phyloP scores from a whole-genome alignment of 495 filamentous ascomycete species.

The Talaromyces stipitatus region DNA sequence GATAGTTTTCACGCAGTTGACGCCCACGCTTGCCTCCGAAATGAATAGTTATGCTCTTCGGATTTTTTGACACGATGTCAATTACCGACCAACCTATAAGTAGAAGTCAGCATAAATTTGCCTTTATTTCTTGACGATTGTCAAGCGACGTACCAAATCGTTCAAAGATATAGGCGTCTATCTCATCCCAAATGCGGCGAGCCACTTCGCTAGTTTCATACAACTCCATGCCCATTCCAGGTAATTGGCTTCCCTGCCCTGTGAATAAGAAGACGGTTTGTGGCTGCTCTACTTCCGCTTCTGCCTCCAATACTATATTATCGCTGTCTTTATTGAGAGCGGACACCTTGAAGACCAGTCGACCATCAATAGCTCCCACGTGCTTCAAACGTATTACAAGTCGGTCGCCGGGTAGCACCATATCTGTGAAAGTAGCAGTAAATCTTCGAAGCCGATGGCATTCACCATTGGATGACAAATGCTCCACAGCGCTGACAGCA shows the following conservation, averaged over 20 bases:
- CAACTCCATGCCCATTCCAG: conserved; percentile 35
- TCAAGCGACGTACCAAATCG: conserved; percentile 6
- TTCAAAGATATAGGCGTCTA: conserved; percentile 14
- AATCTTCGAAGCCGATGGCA: conserved; percentile 50
- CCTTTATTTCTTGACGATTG: conserved; percentile 9
- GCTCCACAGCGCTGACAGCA: conserved; percentile 90
- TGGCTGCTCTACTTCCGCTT: conserved; percentile 28
- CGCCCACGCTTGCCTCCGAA: conserved; percentile 34
- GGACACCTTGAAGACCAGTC: conserved; percentile 19
- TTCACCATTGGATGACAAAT: conserved; percentile 97
- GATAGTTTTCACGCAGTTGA: conserved; percentile 28
- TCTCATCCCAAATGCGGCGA: conserved; percentile 29
- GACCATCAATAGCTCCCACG: conserved; percentile 26
- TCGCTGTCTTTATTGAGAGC: conserved; percentile 15
- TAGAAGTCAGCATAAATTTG: background rate
- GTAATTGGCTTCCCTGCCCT: conserved; percentile 34
- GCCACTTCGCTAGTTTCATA: conserved; percentile 25
- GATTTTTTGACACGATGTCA: conserved; percentile 31
- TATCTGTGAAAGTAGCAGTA: conserved; percentile 20
- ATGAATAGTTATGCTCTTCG: conserved; percentile 29
- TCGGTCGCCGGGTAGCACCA: conserved; percentile 29
- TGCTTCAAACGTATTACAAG: conserved; percentile 23
- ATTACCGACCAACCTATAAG: conserved; percentile 27
- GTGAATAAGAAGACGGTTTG: conserved; percentile 35
- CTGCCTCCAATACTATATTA: conserved; percentile 22